Base-by-base conservation (phyloP, 352 stramenopile species). In the Phytophthora podocarpi region DNA sequence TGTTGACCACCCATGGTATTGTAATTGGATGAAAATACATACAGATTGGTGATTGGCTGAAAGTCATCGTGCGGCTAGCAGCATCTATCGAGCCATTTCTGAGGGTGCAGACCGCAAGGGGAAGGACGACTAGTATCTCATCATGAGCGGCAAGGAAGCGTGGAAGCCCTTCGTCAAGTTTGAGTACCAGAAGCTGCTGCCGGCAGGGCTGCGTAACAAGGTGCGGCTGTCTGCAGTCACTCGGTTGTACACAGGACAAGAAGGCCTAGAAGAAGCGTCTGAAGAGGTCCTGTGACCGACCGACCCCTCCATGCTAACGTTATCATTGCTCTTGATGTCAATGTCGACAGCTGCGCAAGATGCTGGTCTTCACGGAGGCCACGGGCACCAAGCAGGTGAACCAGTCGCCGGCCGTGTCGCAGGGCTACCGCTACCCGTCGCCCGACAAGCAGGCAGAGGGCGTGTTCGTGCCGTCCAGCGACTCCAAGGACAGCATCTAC, bases 111-210 rank as follows among this genome's bases (percentile, higher is more conserved):
- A 7, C 36, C 31, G n/a, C 31, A 20, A 13, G 11, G 15, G 40
- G 40, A 24, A 30, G 24, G 36, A 57, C 23, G 30, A 47, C 42
- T 32, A 41, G n/a, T n/a, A n/a, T n/a, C n/a, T 27, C 36, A 69
- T 26, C 49, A 93, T 87, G 77, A 93, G 78, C 78, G 82, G 87
- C 39, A 77, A 73, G 42, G 57, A 75, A 32, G 71, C 64, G 68
- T 95, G 81, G 80, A 77, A 91, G 71, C 85, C 85, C 24, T 95
- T 93, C 67, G 87, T 91, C 68, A 82, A 81, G 67, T 93, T 91
- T 67, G 66, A 77, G 72, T 90, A 89, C 70, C 67, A 87, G 68
- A 79, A 84, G 23, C 68, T 92, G 46, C 72, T 95, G 67, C 79
- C 83, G 39, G 71, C 72, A 15, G 72, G 83, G 40, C 60, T 91